These are phyloP conservation scores for Rhizophora apiculata DNA, from an alignment of 345 rosid genomes.

Conservation along the genomic window DNA sequence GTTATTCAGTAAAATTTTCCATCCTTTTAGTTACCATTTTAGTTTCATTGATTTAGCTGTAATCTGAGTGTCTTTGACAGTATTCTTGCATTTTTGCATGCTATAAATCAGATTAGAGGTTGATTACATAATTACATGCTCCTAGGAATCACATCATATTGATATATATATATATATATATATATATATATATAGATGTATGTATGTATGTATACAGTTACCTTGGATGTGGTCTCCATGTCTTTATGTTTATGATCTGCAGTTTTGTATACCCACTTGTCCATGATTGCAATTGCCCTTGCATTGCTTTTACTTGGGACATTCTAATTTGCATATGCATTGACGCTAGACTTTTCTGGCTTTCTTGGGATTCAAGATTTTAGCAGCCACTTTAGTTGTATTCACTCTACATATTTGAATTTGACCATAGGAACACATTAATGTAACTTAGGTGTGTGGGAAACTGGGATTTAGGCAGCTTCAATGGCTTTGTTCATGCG, in stretches of 20 bases:
- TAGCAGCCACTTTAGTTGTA: too few relatives aligned
- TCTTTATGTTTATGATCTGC: not conserved
- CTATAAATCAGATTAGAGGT: not conserved
- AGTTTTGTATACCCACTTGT: not conserved
- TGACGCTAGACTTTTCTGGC: too few relatives aligned
- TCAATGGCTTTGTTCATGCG: not conserved
- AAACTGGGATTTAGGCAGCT: not conserved
- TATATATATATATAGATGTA: too few relatives aligned
- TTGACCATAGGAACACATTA: too few relatives aligned
- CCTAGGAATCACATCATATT: too few relatives aligned
- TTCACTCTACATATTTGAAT: not conserved
- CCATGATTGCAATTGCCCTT: not conserved
- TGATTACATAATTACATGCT: not conserved
- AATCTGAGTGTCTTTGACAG: not conserved
- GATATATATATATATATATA: too few relatives aligned
- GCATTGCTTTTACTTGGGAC: not conserved
- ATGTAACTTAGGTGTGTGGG: not conserved
- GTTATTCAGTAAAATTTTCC: conserved; percentile 5
- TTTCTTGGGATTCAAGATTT: too few relatives aligned
- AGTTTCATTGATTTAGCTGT: not conserved
- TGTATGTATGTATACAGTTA: too few relatives aligned
- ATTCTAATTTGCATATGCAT: too few relatives aligned
- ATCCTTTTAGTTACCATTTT: not conserved
- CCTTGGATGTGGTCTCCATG: not conserved
- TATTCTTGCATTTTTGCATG: not conserved